Evolutionary conservation across 352 stramenopile genomes (phyloP), one percentile per base, ranked within the genome.

Genomic region (Phytophthora ohioensis): DNA sequence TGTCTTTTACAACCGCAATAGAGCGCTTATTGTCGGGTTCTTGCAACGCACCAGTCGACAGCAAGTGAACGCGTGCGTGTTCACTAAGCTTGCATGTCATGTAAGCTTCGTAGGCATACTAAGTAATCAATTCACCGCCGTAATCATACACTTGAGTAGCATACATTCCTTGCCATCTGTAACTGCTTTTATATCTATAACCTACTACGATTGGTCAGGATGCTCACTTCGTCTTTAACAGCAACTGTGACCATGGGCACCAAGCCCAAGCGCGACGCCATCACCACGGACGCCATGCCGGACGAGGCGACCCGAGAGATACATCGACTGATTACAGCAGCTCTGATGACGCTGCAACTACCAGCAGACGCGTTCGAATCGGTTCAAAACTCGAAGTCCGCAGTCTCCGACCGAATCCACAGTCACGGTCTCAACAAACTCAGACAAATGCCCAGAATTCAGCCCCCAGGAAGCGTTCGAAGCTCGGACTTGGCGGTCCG

Each of bases 401-500:
- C 41, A 10, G 45, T 59, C 10, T 58, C 55, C 10, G 21, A 59
- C 8, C 57, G 11, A 49, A 73, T 78, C 35, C 54, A 27, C 21
- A 38, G 30, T 38, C 49, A 74, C 12, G 57, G 65, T 21, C 53
- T 67, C n/a, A 46, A 67, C 21, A 70, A 68, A 32, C 66, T 76
- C 57, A 78, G 74, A 49, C 57, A 31, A 27, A 38, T 70, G 70
- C 38, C 66, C 61, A 71, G 57, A 61, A 3, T 76, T 46, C 70
- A 71, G 48, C 70, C 69, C 43, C 31, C 27, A 27, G 74, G 69
- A 57, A 73, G 74, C 63, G 58, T 79, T 64, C 57, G 34, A 48
- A 76, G 74, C 66, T 79, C 66, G 17, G 66, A 81, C 54, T 36
- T 73, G 38, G 66, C 70, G 13, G 5, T 79, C 17, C 70, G 70